phyloP scores from a whole-genome alignment of 1,284 basidiomycete species.

The Melampsora americana region DNA sequence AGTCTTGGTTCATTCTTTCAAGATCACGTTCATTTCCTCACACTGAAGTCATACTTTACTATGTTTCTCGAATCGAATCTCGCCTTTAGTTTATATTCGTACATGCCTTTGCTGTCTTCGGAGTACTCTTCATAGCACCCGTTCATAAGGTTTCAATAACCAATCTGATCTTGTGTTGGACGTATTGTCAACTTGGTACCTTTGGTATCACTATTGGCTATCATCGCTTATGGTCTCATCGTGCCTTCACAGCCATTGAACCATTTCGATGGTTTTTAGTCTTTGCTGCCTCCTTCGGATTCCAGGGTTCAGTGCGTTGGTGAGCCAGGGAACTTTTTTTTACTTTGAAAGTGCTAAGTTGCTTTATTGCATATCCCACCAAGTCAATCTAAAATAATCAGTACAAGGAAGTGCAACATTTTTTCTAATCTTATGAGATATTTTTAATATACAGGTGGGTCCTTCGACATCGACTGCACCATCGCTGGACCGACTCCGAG shows the following conservation, averaged over 20 bases:
- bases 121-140: constrained; percentile 7
- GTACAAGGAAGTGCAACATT: constrained; percentile 58
- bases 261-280: constrained; percentile 64
- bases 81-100: constrained; percentile 6
- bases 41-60: neutral
- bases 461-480: constrained; percentile 70
- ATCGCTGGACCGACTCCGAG: constrained; percentile 59
- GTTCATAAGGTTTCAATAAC: neutral
- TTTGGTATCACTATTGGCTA: constrained; percentile 67
- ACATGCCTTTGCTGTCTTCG: constrained; percentile 15
- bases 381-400: constrained; percentile 49
- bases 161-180: constrained; percentile 9
- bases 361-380: neutral
- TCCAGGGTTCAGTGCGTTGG: constrained; percentile 61
- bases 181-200: constrained; percentile 33
- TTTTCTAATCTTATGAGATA: constrained; percentile 1
- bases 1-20: constrained; percentile 5
- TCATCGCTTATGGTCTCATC: constrained; percentile 72
- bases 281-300: constrained; percentile 67
- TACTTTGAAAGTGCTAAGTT: neutral
- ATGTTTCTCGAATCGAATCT: neutral
- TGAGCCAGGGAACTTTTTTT: neutral
- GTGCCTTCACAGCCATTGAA: constrained; percentile 64
- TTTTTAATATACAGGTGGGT: constrained; percentile 59
- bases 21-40: neutral